A percentile compares a stretch with the other conserved stretches of the same genome.
These are phyloP conservation scores for Hymenochaete sp. DNA, from an alignment of 1,284 basidiomycete genomes.

Conservation along the genomic window DNA sequence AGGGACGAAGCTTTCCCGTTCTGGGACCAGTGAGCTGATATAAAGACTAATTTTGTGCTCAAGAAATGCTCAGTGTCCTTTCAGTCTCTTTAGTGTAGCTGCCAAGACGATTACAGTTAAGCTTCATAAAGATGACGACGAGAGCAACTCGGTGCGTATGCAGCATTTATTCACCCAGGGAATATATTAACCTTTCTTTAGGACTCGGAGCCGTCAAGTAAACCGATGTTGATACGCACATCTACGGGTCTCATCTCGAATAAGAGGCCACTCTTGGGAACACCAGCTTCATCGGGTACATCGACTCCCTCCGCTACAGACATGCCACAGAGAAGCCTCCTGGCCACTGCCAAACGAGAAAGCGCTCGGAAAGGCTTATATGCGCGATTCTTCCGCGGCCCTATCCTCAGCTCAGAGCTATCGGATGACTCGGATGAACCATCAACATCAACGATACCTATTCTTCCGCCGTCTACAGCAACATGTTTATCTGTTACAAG, in stretches of 20 bases:
- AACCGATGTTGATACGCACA: conserved; percentile 44
- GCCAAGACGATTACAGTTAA: conserved; percentile 71
- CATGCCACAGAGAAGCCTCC: conserved; percentile 38
- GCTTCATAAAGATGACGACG: conserved; percentile 44
- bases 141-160: conserved; percentile 23
- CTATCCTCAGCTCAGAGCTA: conserved; percentile 46
- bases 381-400: conserved; percentile 71
- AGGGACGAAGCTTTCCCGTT: conserved; percentile 90
- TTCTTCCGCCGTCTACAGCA: not conserved
- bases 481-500: not conserved
- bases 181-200: conserved; percentile 20
- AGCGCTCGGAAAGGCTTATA: conserved; percentile 70
- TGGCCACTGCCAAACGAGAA: conserved; percentile 66
- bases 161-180: not conserved
- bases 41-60: conserved; percentile 3
- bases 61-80: conserved; percentile 1
- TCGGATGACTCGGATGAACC: conserved; percentile 2
- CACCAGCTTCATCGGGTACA: conserved; percentile 34
- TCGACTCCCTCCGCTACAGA: conserved; percentile 31
- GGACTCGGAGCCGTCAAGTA: conserved; percentile 23
- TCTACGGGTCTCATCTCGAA: conserved; percentile 72
- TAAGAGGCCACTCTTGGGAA: conserved; percentile 47
- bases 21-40: conserved; percentile 81
- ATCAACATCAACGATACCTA: not conserved
- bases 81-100: conserved; percentile 68